Evolutionary conservation across 1,139 yeast species (phyloP).

Genomic region (Yamadazyma songkhlaensis): DNA sequence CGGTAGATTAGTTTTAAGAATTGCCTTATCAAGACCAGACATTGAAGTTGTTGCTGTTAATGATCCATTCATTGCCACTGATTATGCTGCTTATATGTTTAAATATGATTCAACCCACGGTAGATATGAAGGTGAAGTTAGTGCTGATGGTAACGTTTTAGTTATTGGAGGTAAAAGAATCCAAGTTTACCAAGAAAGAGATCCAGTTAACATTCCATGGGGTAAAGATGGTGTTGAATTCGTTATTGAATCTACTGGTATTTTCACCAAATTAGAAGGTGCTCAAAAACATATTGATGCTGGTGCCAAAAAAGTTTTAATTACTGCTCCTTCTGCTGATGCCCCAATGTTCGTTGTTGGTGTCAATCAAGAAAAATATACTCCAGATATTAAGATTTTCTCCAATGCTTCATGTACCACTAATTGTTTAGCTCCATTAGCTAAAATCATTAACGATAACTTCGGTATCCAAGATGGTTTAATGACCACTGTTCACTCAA

Average conservation of each 20-base stretch:
- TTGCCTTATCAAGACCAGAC: slow-evolving; percentile 60
- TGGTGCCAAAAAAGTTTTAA: slow-evolving; percentile 79
- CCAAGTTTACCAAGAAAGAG: slow-evolving; percentile 64
- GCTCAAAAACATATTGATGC: slow-evolving; percentile 70
- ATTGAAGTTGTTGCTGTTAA: slow-evolving; percentile 70
- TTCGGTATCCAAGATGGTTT: slow-evolving; percentile 74
- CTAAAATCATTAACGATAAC: slow-evolving; percentile 69
- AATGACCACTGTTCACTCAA: slow-evolving; percentile 80
- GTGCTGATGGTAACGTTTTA: slow-evolving; percentile 45
- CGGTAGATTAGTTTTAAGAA: slow-evolving; percentile 74
- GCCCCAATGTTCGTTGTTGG: slow-evolving; percentile 82
- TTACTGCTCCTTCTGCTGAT: slow-evolving; percentile 76
- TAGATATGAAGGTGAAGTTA: slow-evolving; percentile 57
- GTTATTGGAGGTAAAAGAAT: slow-evolving; percentile 60
- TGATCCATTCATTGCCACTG: slow-evolving; percentile 71
- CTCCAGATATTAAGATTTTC: slow-evolving; percentile 58
- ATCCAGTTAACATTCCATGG: slow-evolving; percentile 74
- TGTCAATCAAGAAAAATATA: slow-evolving; percentile 67
- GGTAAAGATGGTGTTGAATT: slow-evolving; percentile 63
- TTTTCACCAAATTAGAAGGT: slow-evolving; percentile 67
- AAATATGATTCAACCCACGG: slow-evolving; percentile 81
- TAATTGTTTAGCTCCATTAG: slow-evolving; percentile 77
- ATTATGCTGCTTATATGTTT: slow-evolving; percentile 78
- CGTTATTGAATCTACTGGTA: slow-evolving; percentile 80
- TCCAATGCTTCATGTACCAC: slow-evolving; percentile 83